Evolutionary conservation across 495 filamentous ascomycete genomes (phyloP), one percentile per base, ranked within the genome.

Genomic region (Paragyromitra xinjiangensis): DNA sequence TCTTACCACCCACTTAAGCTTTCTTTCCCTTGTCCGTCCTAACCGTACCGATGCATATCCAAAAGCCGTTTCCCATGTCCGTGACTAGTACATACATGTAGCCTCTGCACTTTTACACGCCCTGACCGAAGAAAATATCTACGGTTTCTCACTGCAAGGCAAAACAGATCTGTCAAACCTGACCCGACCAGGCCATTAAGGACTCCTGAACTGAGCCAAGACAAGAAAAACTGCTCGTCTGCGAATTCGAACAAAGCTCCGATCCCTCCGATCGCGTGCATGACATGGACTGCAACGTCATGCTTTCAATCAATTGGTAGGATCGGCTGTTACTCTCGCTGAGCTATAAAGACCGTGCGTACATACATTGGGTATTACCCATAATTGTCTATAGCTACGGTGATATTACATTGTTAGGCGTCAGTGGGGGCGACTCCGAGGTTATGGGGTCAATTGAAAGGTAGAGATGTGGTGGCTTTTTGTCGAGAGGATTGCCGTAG

Each of bases 241-340:
- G 45, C 24, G 19, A 53, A 37, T 26, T 53, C 37, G 12, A 71
- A 71, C 16, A 40, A 29, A 11, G 58, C 58, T n/a, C 71, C 73
- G 73, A 76, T 76, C 51, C 48, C 69, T 42, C 26, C 74, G 69
- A 77, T 77, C 74, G 61, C 61, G 40, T 73, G 69, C 74, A 77
- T 77, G 29, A 29, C 16, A 40, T 48, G 6, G 11, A 14, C 24
- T 64, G 59, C 45, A 72, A 66, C 61, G 61, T 66, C 69, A 73
- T 73, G 39, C 68, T 71, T 65, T 65, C 19, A 66, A n/a, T 56
- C 61, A 64, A 61, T 59, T 71, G 50, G 67, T 59, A 56, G 40
- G 73, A 76, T 76, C 66, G 73, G 73, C 68, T 71, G 68, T 71
- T 61, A 58, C 73, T 59, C 64, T 73, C 39, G 39, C 42, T 61